Conservation (phyloP, 2,329 filamentous ascomycete genomes). For the Apiospora marii region DNA sequence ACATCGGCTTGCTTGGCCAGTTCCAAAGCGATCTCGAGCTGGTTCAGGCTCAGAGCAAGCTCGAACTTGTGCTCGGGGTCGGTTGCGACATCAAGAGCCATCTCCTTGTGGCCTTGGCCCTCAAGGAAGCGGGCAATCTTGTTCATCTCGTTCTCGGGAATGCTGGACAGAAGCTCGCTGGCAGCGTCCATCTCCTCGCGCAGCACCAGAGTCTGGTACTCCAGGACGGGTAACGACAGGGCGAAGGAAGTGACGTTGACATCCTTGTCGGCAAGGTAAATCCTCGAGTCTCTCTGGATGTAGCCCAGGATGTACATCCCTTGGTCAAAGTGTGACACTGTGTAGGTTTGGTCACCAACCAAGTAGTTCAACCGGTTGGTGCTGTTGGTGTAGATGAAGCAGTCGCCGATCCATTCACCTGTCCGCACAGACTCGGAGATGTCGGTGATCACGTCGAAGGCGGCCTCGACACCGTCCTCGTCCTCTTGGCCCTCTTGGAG, state of each 20-base stretch:
- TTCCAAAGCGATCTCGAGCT: slow-evolving; percentile 84
- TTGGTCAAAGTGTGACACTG: slow-evolving; percentile 95
- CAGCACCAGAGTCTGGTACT: slow-evolving; percentile 96
- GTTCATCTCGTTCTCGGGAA: slow-evolving; percentile 93
- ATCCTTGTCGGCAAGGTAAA: slow-evolving; percentile 97
- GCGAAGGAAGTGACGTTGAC: slow-evolving; percentile 89
- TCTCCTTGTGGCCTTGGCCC: slow-evolving; percentile 95
- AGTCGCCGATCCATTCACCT: slow-evolving; percentile 97
- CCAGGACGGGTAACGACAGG: slow-evolving; percentile 89
- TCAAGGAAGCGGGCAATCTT: slow-evolving; percentile 98
- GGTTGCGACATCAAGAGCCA: slow-evolving; percentile 92
- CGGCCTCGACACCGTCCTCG: slow-evolving; percentile 90
- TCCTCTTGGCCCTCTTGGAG: slow-evolving; percentile 84
- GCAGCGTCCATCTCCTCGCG: slow-evolving; percentile 93
- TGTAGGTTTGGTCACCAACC: slow-evolving; percentile 97
- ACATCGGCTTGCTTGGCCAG: slow-evolving; percentile 84
- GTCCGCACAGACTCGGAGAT: slow-evolving; percentile 94
- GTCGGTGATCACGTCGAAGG: slow-evolving; percentile 95
- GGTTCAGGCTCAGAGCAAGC: slow-evolving; percentile 81
- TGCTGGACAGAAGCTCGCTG: slow-evolving; percentile 81
- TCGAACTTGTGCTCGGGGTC: slow-evolving; percentile 98
- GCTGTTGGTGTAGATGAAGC: slow-evolving; percentile 98
- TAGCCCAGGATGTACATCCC: slow-evolving; percentile 96
- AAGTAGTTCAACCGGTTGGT: slow-evolving; percentile 98
- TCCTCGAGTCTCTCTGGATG: slow-evolving; percentile 90